Evolutionary conservation across 1,284 basidiomycete genomes (phyloP).

Genomic region (Schizopora paradoxa): DNA sequence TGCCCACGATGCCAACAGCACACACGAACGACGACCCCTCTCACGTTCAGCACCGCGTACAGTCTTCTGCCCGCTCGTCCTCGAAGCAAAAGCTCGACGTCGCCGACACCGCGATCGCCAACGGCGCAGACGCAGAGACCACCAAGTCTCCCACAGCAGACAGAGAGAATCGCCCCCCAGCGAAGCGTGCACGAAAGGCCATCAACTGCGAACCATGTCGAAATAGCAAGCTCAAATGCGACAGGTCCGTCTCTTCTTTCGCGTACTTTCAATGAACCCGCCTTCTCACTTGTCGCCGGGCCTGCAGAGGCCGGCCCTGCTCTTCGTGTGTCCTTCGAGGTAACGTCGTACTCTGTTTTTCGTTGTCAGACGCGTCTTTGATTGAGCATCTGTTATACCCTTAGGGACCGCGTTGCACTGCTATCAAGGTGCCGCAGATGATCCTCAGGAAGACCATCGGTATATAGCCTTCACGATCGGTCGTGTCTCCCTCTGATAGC

Average conservation of each 20-base stretch:
- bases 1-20: constrained; percentile 5
- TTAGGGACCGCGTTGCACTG: constrained; percentile 67
- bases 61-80: constrained; percentile 8
- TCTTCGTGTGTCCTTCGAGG: constrained; percentile 78
- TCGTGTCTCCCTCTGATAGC: too few relatives aligned
- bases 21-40: constrained; percentile 1
- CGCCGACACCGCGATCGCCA: constrained; percentile 5
- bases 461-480: too few relatives aligned
- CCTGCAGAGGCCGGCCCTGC: constrained; percentile 76
- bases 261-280: constrained; percentile 5
- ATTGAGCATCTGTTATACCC: constrained; percentile 6
- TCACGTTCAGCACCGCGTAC: constrained; percentile 9
- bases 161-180: constrained; percentile 33
- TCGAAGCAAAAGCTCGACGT: constrained; percentile 14
- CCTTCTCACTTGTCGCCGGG: too few relatives aligned
- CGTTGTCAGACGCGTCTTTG: neutral
- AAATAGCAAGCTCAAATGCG: constrained; percentile 80
- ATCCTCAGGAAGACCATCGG: constrained; percentile 37
- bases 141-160: constrained; percentile 16
- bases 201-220: constrained; percentile 83
- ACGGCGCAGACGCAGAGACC: constrained; percentile 12
- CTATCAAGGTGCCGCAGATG: constrained; percentile 64
- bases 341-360: constrained; percentile 24
- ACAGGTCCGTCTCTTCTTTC: constrained; percentile 45
- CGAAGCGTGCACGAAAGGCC: constrained; percentile 74